A percentile compares a stretch with the other conserved stretches of the same genome.
Conservation (phyloP, 768 basidiomycete species). For the Panaeolus papilionaceus region DNA sequence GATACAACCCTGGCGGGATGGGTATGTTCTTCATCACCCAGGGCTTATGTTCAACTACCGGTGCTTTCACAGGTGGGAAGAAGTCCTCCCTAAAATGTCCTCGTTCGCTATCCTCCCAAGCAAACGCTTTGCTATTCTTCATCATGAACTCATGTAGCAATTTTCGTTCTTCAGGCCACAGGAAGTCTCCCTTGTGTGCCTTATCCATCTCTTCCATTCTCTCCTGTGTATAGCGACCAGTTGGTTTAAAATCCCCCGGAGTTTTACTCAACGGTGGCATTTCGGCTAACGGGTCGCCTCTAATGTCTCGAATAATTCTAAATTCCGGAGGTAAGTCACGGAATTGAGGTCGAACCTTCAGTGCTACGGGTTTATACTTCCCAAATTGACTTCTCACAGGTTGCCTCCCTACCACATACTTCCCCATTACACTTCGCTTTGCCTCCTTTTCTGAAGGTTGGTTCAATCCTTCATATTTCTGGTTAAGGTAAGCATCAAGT, state of each 20-base stretch:
- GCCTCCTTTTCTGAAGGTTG: no score
- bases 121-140: no score
- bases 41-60: no score
- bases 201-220: conserved; percentile 26
- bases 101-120: no score
- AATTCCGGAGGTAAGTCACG: conserved; percentile 32
- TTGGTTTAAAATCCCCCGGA: conserved; percentile 30
- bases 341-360: conserved; percentile 31
- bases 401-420: conserved; percentile 11
- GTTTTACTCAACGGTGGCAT: conserved; percentile 29
- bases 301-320: conserved; percentile 33
- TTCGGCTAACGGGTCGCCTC: conserved; percentile 35
- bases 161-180: no score
- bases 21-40: no score
- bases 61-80: no score
- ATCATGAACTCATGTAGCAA: no score
- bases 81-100: no score
- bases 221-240: conserved; percentile 32
- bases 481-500: conserved; percentile 13
- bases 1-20: no score
- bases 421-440: neutral
- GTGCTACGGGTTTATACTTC: conserved; percentile 40
- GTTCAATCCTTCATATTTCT: neutral
- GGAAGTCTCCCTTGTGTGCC: conserved; percentile 18
- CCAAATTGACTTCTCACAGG: no score